Evolutionary conservation across 73 alveolate genomes (phyloP).

Genomic region (Symbiodinium pilosum): DNA sequence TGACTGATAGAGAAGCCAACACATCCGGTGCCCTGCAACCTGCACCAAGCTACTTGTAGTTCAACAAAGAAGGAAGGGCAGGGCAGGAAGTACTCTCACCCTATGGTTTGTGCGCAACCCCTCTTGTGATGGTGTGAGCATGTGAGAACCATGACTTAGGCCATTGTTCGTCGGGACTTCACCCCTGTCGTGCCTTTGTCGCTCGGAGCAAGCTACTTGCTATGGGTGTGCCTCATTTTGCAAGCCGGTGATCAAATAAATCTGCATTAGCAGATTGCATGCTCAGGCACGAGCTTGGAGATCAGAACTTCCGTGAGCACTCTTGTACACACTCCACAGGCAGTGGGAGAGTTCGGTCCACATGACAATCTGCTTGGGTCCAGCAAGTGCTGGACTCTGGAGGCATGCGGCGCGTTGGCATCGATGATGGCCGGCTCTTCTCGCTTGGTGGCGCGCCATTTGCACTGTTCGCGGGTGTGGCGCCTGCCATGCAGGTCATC

Average conservation of each 20-base stretch:
- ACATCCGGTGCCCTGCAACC: too few relatives aligned
- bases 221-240: too few relatives aligned
- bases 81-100: too few relatives aligned
- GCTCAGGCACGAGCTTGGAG: constrained; percentile 53
- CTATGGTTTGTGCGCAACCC: too few relatives aligned
- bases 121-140: not conserved
- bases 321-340: constrained; percentile 81
- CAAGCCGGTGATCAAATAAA: too few relatives aligned
- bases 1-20: too few relatives aligned
- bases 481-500: constrained; percentile 64
- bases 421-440: constrained; percentile 69
- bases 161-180: constrained; percentile 45
- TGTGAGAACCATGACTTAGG: not conserved
- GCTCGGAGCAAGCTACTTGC: constrained; percentile 23
- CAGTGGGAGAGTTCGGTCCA: not conserved
- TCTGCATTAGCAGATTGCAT: too few relatives aligned
- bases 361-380: too few relatives aligned
- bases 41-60: too few relatives aligned
- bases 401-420: constrained; percentile 93
- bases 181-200: constrained; percentile 43
- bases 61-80: too few relatives aligned
- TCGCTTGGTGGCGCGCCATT: constrained; percentile 18
- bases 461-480: constrained; percentile 81
- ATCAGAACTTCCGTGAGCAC: constrained; percentile 57
- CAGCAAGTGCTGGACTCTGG: too few relatives aligned